A percentile compares a stretch with the other conserved stretches of the same genome.
Evolutionary conservation across 495 filamentous ascomycete species (phyloP).

Genomic region (Clohesyomyces aquaticus): DNA sequence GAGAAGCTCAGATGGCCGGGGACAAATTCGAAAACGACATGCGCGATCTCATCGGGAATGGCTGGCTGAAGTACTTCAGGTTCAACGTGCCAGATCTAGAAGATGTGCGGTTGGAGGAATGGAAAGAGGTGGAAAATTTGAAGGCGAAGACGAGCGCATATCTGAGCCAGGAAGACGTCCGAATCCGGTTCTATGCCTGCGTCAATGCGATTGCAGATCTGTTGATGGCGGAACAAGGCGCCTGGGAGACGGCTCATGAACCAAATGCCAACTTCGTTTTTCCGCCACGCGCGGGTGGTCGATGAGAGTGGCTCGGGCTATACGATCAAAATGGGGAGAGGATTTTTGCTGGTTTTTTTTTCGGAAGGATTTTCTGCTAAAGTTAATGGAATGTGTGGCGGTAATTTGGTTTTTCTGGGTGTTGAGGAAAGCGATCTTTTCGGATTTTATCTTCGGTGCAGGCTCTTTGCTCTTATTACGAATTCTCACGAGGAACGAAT

Average conservation of each 20-base stretch:
- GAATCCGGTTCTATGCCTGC: constrained; percentile 25
- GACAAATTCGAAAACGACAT: constrained; percentile 29
- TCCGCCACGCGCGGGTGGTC: background rate
- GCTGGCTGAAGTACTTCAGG: constrained; percentile 36
- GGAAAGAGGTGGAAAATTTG: constrained; percentile 10
- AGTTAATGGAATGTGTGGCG: too few relatives aligned
- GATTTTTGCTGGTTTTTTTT: too few relatives aligned
- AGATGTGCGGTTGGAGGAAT: constrained; percentile 26
- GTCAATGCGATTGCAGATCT: constrained; percentile 25
- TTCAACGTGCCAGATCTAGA: constrained; percentile 33
- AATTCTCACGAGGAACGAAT: too few relatives aligned
- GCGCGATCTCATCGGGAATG: constrained; percentile 9
- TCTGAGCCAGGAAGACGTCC: constrained; percentile 14
- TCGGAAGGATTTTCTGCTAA: too few relatives aligned
- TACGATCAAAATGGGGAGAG: too few relatives aligned
- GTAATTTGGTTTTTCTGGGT: too few relatives aligned
- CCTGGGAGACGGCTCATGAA: background rate
- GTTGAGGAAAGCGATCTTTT: too few relatives aligned
- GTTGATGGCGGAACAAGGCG: constrained; percentile 6
- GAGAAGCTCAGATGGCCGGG: constrained; percentile 2
- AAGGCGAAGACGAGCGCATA: constrained; percentile 28
- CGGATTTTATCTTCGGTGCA: too few relatives aligned
- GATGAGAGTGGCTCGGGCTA: background rate
- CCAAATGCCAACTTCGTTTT: background rate
- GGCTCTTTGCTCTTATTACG: too few relatives aligned